Evolutionary conservation across 306 rosid genomes (phyloP), one percentile per base, ranked within the genome.

Genomic region (Vigna trinervia): DNA sequence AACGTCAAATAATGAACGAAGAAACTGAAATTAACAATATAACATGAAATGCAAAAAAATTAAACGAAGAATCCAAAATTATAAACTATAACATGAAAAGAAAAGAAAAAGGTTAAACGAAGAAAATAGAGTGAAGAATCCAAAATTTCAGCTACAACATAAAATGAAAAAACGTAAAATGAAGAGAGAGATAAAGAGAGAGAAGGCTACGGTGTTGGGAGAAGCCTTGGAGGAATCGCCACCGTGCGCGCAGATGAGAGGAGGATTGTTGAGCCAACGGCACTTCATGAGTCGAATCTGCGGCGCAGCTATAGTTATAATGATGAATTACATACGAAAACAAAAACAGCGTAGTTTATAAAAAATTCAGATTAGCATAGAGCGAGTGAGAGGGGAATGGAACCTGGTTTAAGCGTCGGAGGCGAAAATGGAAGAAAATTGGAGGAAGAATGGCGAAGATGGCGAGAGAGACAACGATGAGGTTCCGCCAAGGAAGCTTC

Each of bases 221-320:
- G 82, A 85, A 19, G 97, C 98, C 56, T 76, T 84, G 36, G 86
- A 83, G 0, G 98, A 91, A 85, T 94, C 97, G 15, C 98, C 98
- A 5, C 97, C 97, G 80, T 94, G 98, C 0, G 98, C 98, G 75
- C 98, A 94, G 1, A 94, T 81, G 30, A 94, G 90, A 76, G 98
- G 97, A 56, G 98, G 97, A 72, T 76, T 74, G 8, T 66, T 68
- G 12, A 93, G 72, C 98, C 98, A 93, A 19, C 81, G 88, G 70
- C 98, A 93, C 39, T 74, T 82, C 5, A 71, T 79, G 9, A 75
- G 50, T 66, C 86, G 98, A 48, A 86, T 85, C 91, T 92, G 84
- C 46, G 28, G 26, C 26, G 47, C 1, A 60, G 19, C 0, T 6
- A 30, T 0, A 1, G 3, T 14, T 50, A 15, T 41, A 45, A 11